Percentiles rank a stretch among this genome's conserved stretches.
Evolutionary conservation across 305 asterid species (phyloP).

Genomic region (Solanum chacoense): DNA sequence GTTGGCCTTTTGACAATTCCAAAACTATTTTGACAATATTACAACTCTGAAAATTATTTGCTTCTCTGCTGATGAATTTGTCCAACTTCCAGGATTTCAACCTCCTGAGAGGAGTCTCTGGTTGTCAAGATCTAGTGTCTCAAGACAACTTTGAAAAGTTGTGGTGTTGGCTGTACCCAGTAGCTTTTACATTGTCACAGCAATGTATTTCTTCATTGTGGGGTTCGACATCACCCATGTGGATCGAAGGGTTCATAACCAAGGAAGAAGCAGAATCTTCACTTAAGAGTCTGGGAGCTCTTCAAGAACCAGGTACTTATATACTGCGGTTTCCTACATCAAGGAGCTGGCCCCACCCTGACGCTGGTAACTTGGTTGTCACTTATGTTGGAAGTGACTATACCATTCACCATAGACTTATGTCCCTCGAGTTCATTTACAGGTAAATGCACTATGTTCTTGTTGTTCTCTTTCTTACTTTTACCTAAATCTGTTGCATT

Average conservation of each 20-base stretch:
- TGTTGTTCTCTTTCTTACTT: neutral
- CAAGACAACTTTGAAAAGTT: slow-evolving; percentile 71
- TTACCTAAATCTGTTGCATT: neutral
- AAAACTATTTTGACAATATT: neutral
- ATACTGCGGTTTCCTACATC: slow-evolving; percentile 77
- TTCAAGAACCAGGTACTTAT: slow-evolving; percentile 69
- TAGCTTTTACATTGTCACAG: slow-evolving; percentile 68
- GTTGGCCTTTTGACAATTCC: neutral
- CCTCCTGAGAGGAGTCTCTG: slow-evolving; percentile 58
- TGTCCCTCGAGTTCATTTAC: slow-evolving; percentile 50
- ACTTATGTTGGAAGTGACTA: slow-evolving; percentile 62
- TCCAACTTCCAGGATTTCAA: slow-evolving; percentile 48
- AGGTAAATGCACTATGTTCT: slow-evolving; percentile 26
- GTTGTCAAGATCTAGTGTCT: slow-evolving; percentile 54
- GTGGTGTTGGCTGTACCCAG: slow-evolving; percentile 93
- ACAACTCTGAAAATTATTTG: neutral
- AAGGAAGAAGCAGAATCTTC: slow-evolving; percentile 86
- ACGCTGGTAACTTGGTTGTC: slow-evolving; percentile 77
- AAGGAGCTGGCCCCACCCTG: slow-evolving; percentile 99
- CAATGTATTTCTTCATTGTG: slow-evolving; percentile 39
- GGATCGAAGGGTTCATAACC: slow-evolving; percentile 88
- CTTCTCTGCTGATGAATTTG: neutral
- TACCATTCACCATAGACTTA: slow-evolving; percentile 57
- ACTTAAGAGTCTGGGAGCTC: slow-evolving; percentile 40
- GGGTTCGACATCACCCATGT: slow-evolving; percentile 53